Conservation (phyloP, 768 basidiomycete genomes). For the Pulveroboletus sp. region DNA sequence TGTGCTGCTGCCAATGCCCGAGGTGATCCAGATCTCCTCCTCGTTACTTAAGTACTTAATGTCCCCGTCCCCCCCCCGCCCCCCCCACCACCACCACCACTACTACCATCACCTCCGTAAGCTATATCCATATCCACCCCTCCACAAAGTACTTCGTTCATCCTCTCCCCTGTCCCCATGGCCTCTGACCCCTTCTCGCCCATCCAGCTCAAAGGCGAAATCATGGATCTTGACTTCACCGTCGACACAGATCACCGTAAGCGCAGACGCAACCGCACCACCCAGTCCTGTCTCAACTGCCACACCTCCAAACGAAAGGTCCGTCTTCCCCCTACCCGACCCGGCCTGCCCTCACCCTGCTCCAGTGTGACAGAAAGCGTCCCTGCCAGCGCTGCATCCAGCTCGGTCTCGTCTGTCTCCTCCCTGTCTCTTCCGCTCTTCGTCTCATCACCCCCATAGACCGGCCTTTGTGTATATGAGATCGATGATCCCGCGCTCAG, state of each 20-base stretch:
- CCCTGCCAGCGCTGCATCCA: conserved; percentile 91
- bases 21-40: conserved; percentile 45
- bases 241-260: conserved; percentile 74
- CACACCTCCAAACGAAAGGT: conserved; percentile 95
- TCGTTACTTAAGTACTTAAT: conserved; percentile 50
- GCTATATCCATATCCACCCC: conserved; percentile 47
- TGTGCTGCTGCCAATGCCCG: conserved; percentile 30
- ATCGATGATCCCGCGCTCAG: conserved; percentile 83
- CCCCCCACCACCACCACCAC: too few species aligned
- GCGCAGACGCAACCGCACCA: conserved; percentile 86
- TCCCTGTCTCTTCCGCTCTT: not conserved
- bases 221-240: conserved; percentile 74
- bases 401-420: conserved; percentile 64
- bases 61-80: conserved; percentile 46
- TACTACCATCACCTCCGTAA: too few species aligned
- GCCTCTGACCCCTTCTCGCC: conserved; percentile 48
- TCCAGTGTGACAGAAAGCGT: conserved; percentile 80
- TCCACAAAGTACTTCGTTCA: conserved; percentile 41
- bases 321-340: conserved; percentile 15
- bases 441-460: conserved; percentile 40
- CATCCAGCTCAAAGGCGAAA: conserved; percentile 67
- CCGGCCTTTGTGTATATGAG: conserved; percentile 92
- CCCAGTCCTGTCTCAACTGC: conserved; percentile 82
- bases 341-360: conserved; percentile 5
- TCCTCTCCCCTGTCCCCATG: conserved; percentile 37